Conservation (phyloP, 306 rosid genomes). For the Vigna radiata region DNA sequence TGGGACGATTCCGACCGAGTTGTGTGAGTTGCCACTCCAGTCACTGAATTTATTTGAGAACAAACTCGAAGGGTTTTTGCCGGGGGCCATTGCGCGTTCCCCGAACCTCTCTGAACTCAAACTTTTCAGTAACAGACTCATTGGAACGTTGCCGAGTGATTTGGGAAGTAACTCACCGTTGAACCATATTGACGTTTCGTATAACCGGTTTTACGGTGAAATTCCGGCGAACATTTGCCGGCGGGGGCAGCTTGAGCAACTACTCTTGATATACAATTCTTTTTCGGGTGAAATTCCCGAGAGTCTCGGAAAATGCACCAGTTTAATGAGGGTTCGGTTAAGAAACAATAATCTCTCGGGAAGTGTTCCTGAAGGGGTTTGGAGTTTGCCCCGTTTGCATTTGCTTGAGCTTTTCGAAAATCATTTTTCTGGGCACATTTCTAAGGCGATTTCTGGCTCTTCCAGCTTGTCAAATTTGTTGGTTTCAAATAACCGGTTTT, state of each 20-base stretch:
- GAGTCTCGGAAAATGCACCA: conserved; percentile 57
- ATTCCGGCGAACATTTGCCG: conserved; percentile 63
- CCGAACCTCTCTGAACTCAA: conserved; percentile 61
- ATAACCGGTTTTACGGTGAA: conserved; percentile 56
- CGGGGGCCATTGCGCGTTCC: conserved; percentile 56
- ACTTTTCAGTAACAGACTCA: conserved; percentile 60
- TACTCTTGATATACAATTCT: conserved; percentile 57
- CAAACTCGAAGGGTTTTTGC: conserved; percentile 63
- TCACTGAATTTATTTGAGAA: conserved; percentile 60
- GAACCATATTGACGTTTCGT: conserved; percentile 53
- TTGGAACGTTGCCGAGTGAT: conserved; percentile 59
- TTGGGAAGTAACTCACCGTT: conserved; percentile 65
- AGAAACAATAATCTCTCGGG: conserved; percentile 68
- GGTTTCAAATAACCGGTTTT: conserved; percentile 59
- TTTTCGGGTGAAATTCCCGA: conserved; percentile 65
- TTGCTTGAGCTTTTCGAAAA: conserved; percentile 63
- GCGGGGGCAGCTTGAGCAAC: conserved; percentile 47
- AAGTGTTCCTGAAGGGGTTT: conserved; percentile 57
- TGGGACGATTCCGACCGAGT: conserved; percentile 62
- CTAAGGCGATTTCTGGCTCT: conserved; percentile 57
- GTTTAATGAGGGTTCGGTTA: conserved; percentile 62
- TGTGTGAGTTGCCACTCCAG: conserved; percentile 58
- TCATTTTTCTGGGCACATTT: conserved; percentile 62
- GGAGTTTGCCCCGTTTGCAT: conserved; percentile 64
- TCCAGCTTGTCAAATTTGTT: conserved; percentile 53